Percentiles rank a stretch among this genome's conserved stretches.
Evolutionary conservation across 345 rosid species (phyloP).

Genomic region (Pistacia integerrima): DNA sequence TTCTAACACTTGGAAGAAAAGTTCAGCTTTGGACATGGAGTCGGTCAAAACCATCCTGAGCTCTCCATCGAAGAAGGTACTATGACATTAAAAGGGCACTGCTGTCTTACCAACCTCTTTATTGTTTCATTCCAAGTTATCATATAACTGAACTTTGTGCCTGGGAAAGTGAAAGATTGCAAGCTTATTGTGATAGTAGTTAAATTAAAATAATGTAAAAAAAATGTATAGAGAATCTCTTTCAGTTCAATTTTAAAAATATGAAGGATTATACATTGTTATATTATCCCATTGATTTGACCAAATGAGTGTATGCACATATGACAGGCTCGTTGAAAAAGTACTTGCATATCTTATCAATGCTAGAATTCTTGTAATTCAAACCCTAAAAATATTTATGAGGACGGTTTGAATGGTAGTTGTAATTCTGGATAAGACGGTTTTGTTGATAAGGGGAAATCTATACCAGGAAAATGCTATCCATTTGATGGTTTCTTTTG

Average conservation of each 20-base stretch:
- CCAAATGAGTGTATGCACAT: background rate
- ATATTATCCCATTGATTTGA: background rate
- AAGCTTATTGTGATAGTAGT: background rate
- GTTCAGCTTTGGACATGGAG: conserved; percentile 10
- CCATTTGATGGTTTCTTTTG: background rate
- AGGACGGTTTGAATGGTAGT: background rate
- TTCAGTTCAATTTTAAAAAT: background rate
- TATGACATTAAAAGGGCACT: background rate
- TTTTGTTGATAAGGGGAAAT: background rate
- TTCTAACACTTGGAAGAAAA: background rate
- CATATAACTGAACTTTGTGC: background rate
- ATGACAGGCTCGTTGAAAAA: background rate
- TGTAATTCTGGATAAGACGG: background rate
- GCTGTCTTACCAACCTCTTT: background rate
- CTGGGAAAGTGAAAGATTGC: too few species aligned
- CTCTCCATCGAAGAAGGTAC: background rate
- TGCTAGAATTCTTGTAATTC: too few species aligned
- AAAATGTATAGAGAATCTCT: background rate
- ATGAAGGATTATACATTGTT: background rate
- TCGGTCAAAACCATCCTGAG: conserved; percentile 8
- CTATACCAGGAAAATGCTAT: background rate
- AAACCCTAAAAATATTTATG: too few species aligned
- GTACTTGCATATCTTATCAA: too few species aligned
- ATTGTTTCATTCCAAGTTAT: background rate
- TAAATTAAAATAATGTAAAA: background rate